Conservation (phyloP, 202 grass and related monocot genomes). For the Dendrocalamus latiflorus region DNA sequence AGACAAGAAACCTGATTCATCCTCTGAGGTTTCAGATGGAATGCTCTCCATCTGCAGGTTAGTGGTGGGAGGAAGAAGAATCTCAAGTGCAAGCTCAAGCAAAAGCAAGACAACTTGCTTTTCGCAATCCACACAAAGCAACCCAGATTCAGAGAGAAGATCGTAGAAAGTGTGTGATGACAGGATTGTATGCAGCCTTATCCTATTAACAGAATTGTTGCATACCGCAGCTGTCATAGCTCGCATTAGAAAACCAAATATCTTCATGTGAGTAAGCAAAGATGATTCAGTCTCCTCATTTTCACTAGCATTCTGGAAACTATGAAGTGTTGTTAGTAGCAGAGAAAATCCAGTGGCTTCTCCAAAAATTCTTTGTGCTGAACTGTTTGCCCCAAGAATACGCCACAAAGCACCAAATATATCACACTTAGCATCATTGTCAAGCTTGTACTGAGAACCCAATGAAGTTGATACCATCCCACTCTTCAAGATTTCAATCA, state of each 20-base stretch:
- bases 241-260: slow-evolving; percentile 87
- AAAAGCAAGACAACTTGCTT: slow-evolving; percentile 92
- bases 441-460: slow-evolving; percentile 91
- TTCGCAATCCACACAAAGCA: slow-evolving; percentile 91
- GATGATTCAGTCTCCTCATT: slow-evolving; percentile 43
- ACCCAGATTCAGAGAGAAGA: slow-evolving; percentile 86
- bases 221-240: slow-evolving; percentile 83
- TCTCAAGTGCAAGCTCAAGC: slow-evolving; percentile 98
- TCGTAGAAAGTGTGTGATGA: slow-evolving; percentile 92
- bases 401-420: slow-evolving; percentile 91
- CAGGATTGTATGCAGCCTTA: slow-evolving; percentile 79
- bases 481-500: slow-evolving; percentile 93
- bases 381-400: slow-evolving; percentile 80
- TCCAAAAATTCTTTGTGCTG: slow-evolving; percentile 87
- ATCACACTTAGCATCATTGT: slow-evolving; percentile 85
- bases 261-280: slow-evolving; percentile 64
- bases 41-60: slow-evolving; percentile 54
- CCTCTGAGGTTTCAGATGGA: slow-evolving; percentile 48
- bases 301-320: slow-evolving; percentile 68
- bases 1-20: slow-evolving; percentile 62
- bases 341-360: slow-evolving; percentile 98
- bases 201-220: slow-evolving; percentile 87
- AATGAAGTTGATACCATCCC: slow-evolving; percentile 88
- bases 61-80: slow-evolving; percentile 75
- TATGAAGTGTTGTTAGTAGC: slow-evolving; percentile 78